Conservation (phyloP, 2,329 filamentous ascomycete genomes). For the Ploettnerulaceae sp. region DNA sequence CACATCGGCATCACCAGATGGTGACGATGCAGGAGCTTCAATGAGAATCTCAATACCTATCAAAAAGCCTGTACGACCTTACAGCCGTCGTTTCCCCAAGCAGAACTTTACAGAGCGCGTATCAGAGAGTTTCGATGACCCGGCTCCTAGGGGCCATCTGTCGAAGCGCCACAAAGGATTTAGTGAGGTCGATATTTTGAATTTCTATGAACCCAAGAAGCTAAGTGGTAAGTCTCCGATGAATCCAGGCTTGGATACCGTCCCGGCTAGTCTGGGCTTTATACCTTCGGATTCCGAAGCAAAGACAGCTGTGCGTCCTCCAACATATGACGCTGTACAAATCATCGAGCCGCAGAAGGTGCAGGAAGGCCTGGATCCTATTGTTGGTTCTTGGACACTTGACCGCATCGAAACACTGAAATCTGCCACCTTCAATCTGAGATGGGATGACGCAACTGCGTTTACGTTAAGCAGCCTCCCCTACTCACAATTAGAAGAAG, state of each 20-base stretch:
- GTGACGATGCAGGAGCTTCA: not conserved
- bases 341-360: constrained; percentile 8
- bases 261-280: constrained; percentile 24
- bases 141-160: not conserved
- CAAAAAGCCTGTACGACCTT: constrained; percentile 5
- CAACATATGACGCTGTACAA: not conserved
- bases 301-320: not conserved
- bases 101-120: not conserved
- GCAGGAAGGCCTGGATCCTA: constrained; percentile 7
- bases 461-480: constrained; percentile 41
- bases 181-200: constrained; percentile 22
- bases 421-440: constrained; percentile 10
- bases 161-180: constrained; percentile 5
- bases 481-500: constrained; percentile 36
- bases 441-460: constrained; percentile 35
- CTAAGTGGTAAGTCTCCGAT: constrained; percentile 8
- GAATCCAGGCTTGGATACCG: constrained; percentile 29
- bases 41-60: constrained; percentile 9
- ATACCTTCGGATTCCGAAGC: constrained; percentile 9
- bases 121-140: not conserved
- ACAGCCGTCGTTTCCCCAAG: constrained; percentile 1
- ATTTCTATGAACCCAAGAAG: constrained; percentile 23
- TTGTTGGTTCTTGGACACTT: constrained; percentile 19
- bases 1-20: not conserved
- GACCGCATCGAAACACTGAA: not conserved